A percentile compares a stretch with the other conserved stretches of the same genome.
phyloP scores from a whole-genome alignment of 495 filamentous ascomycete species.

The Podospora appendiculata region DNA sequence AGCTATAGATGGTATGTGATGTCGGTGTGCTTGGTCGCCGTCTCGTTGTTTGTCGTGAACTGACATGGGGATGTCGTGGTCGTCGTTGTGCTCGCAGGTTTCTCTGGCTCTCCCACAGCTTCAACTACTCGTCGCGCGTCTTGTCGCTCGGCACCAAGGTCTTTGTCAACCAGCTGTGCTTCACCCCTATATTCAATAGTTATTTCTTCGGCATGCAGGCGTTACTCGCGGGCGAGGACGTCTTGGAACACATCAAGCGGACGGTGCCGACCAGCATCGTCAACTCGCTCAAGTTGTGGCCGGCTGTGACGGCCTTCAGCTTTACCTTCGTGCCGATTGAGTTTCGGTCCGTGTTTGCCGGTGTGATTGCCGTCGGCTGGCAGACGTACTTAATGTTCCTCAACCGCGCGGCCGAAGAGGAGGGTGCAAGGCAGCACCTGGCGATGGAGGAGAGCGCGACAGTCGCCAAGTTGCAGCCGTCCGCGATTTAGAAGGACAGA shows the following conservation, averaged over 20 bases:
- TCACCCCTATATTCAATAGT: slow-evolving; percentile 80
- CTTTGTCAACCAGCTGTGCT: slow-evolving; percentile 68
- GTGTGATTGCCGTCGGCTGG: slow-evolving; percentile 75
- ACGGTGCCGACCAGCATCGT: slow-evolving; percentile 69
- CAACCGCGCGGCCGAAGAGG: slow-evolving; percentile 55
- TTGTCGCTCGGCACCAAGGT: slow-evolving; percentile 70
- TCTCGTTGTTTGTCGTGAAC: background rate
- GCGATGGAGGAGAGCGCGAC: too few species aligned
- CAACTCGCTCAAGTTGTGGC: slow-evolving; percentile 87
- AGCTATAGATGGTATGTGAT: slow-evolving; percentile 64
- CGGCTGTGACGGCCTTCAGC: slow-evolving; percentile 76
- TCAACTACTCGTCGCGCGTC: slow-evolving; percentile 70
- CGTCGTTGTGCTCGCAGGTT: slow-evolving; percentile 46
- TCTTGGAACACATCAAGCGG: slow-evolving; percentile 59
- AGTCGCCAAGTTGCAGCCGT: background rate
- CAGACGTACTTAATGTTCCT: slow-evolving; percentile 83
- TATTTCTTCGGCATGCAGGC: slow-evolving; percentile 90
- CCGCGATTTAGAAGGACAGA: too few species aligned
- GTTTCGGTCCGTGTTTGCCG: slow-evolving; percentile 73
- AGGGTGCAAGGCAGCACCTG: background rate
- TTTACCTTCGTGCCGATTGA: slow-evolving; percentile 76
- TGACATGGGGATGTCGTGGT: background rate
- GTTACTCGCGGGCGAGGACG: slow-evolving; percentile 54
- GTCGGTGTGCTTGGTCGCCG: background rate
- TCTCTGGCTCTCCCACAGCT: slow-evolving; percentile 66